phyloP scores from a whole-genome alignment of 805 yeast genomes.

The Schwanniomyces sp. region DNA sequence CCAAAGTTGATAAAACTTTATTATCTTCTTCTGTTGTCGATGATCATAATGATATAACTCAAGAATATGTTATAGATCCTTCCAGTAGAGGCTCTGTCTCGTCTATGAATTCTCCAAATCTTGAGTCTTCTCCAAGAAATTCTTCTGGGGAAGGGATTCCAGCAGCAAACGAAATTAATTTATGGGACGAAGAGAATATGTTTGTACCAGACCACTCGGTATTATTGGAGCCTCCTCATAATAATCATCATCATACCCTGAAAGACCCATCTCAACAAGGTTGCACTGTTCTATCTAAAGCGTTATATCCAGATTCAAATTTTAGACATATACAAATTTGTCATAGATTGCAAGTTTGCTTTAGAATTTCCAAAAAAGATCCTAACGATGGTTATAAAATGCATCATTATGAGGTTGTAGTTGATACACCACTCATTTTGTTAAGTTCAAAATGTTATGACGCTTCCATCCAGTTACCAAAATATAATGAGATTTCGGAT shows the following conservation, averaged over 20 bases:
- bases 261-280: slow-evolving; percentile 35
- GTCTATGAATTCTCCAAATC: slow-evolving; percentile 4
- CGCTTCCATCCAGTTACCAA: slow-evolving; percentile 40
- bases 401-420: slow-evolving; percentile 79
- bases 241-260: slow-evolving; percentile 6
- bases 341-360: slow-evolving; percentile 70
- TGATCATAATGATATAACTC: slow-evolving; percentile 7
- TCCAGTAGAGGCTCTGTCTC: slow-evolving; percentile 28
- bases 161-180: slow-evolving; percentile 25
- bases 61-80: slow-evolving; percentile 10
- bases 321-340: slow-evolving; percentile 60
- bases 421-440: slow-evolving; percentile 69
- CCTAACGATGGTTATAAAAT: slow-evolving; percentile 43
- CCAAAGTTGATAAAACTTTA: slow-evolving; percentile 30
- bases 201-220: slow-evolving; percentile 30
- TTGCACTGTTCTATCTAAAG: slow-evolving; percentile 32
- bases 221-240: slow-evolving; percentile 22
- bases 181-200: slow-evolving; percentile 11
- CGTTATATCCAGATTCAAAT: slow-evolving; percentile 63
- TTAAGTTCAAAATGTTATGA: slow-evolving; percentile 43
- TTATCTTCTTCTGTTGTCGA: slow-evolving; percentile 17
- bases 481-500: slow-evolving; percentile 27
- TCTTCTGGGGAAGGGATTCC: slow-evolving; percentile 40
- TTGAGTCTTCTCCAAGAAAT: slow-evolving; percentile 15
- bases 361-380: slow-evolving; percentile 66